Evolutionary conservation across 208 protist genomes (phyloP).

Genomic region (Leishmania lainsoni): DNA sequence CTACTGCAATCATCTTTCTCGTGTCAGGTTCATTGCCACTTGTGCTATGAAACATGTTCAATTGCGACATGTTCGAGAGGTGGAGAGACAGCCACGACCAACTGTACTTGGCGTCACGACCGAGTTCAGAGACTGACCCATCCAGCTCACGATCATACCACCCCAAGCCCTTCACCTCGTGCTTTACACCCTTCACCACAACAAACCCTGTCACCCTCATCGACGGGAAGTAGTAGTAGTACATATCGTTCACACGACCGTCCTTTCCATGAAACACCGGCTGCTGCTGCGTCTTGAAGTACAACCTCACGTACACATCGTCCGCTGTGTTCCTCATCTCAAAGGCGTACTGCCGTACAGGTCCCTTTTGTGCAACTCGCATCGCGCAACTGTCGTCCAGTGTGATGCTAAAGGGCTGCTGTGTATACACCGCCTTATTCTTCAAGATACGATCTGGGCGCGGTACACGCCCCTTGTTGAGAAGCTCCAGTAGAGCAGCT

Average conservation of each 20-base stretch:
- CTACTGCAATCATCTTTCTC: conserved; percentile 27
- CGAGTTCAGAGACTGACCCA: conserved; percentile 14
- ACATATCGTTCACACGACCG: conserved; percentile 53
- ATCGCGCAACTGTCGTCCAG: conserved; percentile 39
- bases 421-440: conserved; percentile 20
- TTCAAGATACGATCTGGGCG: conserved; percentile 45
- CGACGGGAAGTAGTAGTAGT: conserved; percentile 59
- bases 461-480: conserved; percentile 37
- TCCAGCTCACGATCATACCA: conserved; percentile 67
- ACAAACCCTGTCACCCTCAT: conserved; percentile 42
- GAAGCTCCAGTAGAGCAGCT: conserved; percentile 35
- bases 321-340: conserved; percentile 26
- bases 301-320: conserved; percentile 37
- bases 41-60: conserved; percentile 44
- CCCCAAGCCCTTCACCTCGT: conserved; percentile 38
- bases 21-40: conserved; percentile 6
- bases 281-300: conserved; percentile 20
- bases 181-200: conserved; percentile 22
- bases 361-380: conserved; percentile 9
- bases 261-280: conserved; percentile 39
- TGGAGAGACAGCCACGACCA: conserved; percentile 53
- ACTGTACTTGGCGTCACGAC: conserved; percentile 29
- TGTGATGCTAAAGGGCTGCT: conserved; percentile 37
- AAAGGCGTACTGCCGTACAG: conserved; percentile 34
- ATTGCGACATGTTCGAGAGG: conserved; percentile 32